phyloP scores from a whole-genome alignment of 192 early-diverging fungal species.

The Lobosporangium transversale region DNA sequence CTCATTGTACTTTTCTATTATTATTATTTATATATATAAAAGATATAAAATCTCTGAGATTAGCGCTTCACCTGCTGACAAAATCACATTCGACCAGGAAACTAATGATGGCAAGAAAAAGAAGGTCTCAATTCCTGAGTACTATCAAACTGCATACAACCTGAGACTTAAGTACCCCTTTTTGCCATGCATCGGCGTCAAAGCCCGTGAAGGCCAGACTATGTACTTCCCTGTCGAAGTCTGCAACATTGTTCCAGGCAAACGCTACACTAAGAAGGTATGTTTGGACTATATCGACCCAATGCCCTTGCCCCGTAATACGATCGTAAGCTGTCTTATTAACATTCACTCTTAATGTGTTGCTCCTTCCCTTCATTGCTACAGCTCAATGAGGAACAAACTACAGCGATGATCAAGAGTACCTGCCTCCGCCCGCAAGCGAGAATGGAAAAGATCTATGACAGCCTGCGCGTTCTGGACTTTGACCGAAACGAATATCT shows the following conservation, averaged over 20 bases:
- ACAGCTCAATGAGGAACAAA: slow-evolving; percentile 86
- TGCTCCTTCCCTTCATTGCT: no score
- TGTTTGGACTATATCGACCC: no score
- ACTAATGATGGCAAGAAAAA: slow-evolving; percentile 56
- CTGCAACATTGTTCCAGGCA: slow-evolving; percentile 83
- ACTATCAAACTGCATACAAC: slow-evolving; percentile 80
- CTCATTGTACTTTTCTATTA: background rate
- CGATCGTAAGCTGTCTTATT: no score
- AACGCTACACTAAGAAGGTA: slow-evolving; percentile 80
- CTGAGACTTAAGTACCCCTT: slow-evolving; percentile 75
- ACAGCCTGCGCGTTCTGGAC: slow-evolving; percentile 64
- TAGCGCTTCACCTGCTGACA: slow-evolving; percentile 65
- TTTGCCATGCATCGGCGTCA: slow-evolving; percentile 82
- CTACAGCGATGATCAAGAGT: slow-evolving; percentile 93
- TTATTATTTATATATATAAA: background rate
- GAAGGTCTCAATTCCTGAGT: slow-evolving; percentile 67
- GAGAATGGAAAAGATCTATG: slow-evolving; percentile 70
- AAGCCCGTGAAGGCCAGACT: slow-evolving; percentile 16
- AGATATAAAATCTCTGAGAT: slow-evolving; percentile 75
- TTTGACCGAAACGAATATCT: slow-evolving; percentile 70
- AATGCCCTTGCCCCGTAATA: no score
- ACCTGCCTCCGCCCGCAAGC: slow-evolving; percentile 77
- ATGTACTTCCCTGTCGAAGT: slow-evolving; percentile 87
- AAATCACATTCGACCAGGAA: slow-evolving; percentile 74
- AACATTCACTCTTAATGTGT: no score